Percentiles rank a stretch among this genome's conserved stretches.
Conservation (phyloP, 1,139 yeast species). For the Hansenula lynferdii region DNA sequence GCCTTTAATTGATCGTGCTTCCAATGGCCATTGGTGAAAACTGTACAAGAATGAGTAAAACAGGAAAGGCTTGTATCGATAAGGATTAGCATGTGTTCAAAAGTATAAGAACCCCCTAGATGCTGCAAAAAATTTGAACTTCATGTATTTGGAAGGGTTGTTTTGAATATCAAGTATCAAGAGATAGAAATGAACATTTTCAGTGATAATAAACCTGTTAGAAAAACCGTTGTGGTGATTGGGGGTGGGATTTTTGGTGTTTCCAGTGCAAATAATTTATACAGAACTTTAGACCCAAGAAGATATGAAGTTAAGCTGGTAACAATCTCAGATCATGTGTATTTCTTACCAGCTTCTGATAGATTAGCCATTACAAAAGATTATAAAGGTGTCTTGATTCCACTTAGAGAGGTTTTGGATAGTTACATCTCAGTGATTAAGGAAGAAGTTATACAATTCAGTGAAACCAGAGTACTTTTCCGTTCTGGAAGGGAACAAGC, state of each 20-base stretch:
- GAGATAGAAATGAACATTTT: background rate
- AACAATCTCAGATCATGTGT: background rate
- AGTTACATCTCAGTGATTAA: conserved; percentile 9
- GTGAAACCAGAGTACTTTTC: background rate
- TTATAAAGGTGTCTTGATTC: background rate
- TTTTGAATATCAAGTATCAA: no score
- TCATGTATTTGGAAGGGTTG: no score
- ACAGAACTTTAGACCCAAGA: background rate
- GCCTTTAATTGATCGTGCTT: no score
- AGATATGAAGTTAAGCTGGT: conserved; percentile 1
- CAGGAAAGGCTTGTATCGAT: no score
- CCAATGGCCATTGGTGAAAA: no score
- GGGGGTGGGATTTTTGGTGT: conserved; percentile 3
- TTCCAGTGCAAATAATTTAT: conserved; percentile 1
- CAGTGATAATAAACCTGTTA: background rate
- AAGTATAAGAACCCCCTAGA: no score
- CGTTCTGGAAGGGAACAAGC: background rate
- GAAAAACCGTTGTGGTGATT: background rate
- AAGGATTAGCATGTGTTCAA: no score
- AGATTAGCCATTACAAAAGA: conserved; percentile 2
- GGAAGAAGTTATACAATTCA: conserved; percentile 7
- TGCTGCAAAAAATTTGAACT: no score
- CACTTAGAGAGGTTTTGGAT: conserved; percentile 6
- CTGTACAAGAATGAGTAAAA: no score
- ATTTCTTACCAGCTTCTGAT: background rate